Evolutionary conservation across 371 early-diverging fungal species (phyloP).

Genomic region (Paraphysoderma sedebokerense): DNA sequence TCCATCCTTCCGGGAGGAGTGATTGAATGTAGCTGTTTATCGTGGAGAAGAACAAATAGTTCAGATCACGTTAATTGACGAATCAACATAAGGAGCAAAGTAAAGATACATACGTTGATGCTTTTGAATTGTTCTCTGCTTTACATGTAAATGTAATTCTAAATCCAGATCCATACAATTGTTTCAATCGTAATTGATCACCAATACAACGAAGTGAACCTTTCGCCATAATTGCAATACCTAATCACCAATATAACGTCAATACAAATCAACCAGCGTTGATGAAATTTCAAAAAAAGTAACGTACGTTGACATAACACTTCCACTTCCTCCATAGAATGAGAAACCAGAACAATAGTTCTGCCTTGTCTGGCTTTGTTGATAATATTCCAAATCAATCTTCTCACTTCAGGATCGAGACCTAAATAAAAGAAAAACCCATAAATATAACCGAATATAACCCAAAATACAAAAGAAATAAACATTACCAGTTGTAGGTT

Average conservation of each 20-base stretch:
- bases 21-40: conserved; percentile 15
- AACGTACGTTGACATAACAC: conserved; percentile 23
- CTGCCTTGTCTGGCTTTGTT: conserved; percentile 29
- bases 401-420: conserved; percentile 17
- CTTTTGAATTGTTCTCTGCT: conserved; percentile 16
- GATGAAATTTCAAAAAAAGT: not conserved
- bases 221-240: conserved; percentile 57
- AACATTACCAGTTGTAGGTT: conserved; percentile 28
- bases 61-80: not conserved
- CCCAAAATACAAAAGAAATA: too few species aligned
- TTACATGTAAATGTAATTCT: conserved; percentile 26
- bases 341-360: conserved; percentile 43
- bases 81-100: too few species aligned
- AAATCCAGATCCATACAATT: conserved; percentile 52
- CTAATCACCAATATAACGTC: not conserved
- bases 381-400: conserved; percentile 51
- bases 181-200: conserved; percentile 40
- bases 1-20: conserved; percentile 26
- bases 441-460: too few species aligned
- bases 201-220: conserved; percentile 48
- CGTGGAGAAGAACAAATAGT: not conserved
- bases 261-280: not conserved
- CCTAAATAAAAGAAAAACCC: not conserved
- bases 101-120: conserved; percentile 12
- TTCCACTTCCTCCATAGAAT: conserved; percentile 66